Conservation (phyloP, 2,329 filamentous ascomycete species). For the Emergomyces africanus region DNA sequence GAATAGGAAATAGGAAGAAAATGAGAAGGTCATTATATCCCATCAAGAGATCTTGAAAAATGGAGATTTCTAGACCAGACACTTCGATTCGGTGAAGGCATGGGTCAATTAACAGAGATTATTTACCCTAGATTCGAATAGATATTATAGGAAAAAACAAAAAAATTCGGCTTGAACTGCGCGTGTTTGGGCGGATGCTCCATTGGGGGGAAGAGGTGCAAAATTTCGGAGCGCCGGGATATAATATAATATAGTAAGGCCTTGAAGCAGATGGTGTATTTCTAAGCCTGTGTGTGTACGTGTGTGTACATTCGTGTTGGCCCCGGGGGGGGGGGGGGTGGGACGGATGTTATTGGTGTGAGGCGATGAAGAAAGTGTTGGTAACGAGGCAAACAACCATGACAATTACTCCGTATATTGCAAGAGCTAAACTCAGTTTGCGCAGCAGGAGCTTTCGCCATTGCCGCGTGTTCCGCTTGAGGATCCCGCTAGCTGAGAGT, state of each 20-base stretch:
- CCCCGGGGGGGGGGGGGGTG: too few relatives aligned
- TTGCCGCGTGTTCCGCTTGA: slow-evolving; percentile 48
- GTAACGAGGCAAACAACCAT: slow-evolving; percentile 81
- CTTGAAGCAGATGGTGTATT: background rate
- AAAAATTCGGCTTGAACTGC: background rate
- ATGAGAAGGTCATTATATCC: background rate
- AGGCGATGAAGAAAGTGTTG: slow-evolving; percentile 66
- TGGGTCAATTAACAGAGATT: background rate
- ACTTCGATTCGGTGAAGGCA: background rate
- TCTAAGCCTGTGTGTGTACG: background rate
- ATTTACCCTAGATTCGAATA: background rate
- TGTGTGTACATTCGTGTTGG: background rate
- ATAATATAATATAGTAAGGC: background rate
- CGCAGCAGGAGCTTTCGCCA: slow-evolving; percentile 55
- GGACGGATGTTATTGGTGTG: slow-evolving; percentile 41
- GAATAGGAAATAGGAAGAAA: background rate
- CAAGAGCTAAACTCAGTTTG: slow-evolving; percentile 59
- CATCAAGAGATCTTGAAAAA: background rate
- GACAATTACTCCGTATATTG: slow-evolving; percentile 71
- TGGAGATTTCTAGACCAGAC: background rate
- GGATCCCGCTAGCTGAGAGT: slow-evolving; percentile 45
- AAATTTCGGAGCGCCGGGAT: too few relatives aligned
- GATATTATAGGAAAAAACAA: background rate
- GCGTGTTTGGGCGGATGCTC: background rate
- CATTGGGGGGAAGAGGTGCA: background rate